These are phyloP conservation scores for Aschersonia sp. DNA, from an alignment of 2,329 filamentous ascomycete species.

Conservation along the genomic window DNA sequence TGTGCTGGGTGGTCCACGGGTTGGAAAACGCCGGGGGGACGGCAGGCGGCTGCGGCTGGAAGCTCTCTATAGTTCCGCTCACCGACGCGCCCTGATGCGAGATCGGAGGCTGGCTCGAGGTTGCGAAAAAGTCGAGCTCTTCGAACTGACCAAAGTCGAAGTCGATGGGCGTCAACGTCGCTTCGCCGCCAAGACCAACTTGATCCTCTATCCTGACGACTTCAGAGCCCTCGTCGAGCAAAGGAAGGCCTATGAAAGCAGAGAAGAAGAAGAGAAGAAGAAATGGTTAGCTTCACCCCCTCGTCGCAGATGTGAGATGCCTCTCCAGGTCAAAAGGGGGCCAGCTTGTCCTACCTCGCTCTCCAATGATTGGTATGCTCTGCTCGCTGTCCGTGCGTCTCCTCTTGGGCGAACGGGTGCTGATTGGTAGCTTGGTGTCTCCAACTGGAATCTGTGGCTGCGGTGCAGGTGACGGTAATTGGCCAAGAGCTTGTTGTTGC, in stretches of 20 bases:
- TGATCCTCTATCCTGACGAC: slow-evolving; percentile 12
- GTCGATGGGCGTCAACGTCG: slow-evolving; percentile 15
- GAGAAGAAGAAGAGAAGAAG: no score
- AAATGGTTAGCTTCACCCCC: no score
- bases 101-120: slow-evolving; percentile 3
- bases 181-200: slow-evolving; percentile 13
- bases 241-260: slow-evolving; percentile 8
- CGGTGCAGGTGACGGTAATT: slow-evolving; percentile 2
- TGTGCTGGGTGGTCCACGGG: slow-evolving; percentile 7
- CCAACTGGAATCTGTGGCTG: slow-evolving; percentile 1
- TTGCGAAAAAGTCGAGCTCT: slow-evolving; percentile 15
- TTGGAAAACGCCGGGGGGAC: slow-evolving; percentile 9
- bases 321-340: no score
- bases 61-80: slow-evolving; percentile 6
- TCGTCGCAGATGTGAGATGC: no score
- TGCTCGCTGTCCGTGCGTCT: slow-evolving; percentile 19
- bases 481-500: slow-evolving; percentile 3
- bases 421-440: slow-evolving; percentile 5
- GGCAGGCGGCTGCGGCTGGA: slow-evolving; percentile 1
- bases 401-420: slow-evolving; percentile 21
- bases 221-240: slow-evolving; percentile 11
- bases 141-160: slow-evolving; percentile 20
- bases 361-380: slow-evolving; percentile 15
- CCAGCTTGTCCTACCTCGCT: slow-evolving; percentile 17
- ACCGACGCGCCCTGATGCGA: slow-evolving; percentile 16